Percentiles rank a stretch among this genome's conserved stretches.
These are phyloP conservation scores for Ramularia endophylla DNA, from an alignment of 2,329 filamentous ascomycete genomes.

Conservation along the genomic window DNA sequence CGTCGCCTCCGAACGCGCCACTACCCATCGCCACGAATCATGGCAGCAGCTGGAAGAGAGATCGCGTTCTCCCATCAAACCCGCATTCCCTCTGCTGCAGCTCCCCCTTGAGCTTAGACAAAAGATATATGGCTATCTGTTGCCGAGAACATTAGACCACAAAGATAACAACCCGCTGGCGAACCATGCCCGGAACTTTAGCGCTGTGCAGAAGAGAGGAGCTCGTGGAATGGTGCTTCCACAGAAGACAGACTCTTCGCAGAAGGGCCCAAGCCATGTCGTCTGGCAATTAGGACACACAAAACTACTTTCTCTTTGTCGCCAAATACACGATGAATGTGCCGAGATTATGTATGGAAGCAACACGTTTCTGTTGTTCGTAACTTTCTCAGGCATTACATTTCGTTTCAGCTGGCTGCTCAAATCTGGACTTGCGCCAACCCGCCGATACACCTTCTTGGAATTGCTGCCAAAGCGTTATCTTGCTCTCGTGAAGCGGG, in stretches of 20 bases:
- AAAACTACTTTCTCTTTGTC: constrained; percentile 34
- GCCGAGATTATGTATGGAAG: constrained; percentile 42
- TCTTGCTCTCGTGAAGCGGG: constrained; percentile 36
- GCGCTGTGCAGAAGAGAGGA: constrained; percentile 25
- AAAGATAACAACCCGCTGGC: constrained; percentile 20
- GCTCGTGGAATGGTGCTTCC: constrained; percentile 23
- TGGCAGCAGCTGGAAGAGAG: constrained; percentile 28
- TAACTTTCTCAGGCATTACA: constrained; percentile 38
- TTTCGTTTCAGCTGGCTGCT: constrained; percentile 42
- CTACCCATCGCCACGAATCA: constrained; percentile 24
- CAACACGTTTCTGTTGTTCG: constrained; percentile 42
- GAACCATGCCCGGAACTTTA: constrained; percentile 26
- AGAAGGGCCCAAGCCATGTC: constrained; percentile 15
- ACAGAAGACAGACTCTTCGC: constrained; percentile 2
- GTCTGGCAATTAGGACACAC: constrained; percentile 42
- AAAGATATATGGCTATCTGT: constrained; percentile 37
- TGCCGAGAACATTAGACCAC: constrained; percentile 36
- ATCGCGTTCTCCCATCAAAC: constrained; percentile 26
- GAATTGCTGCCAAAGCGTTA: constrained; percentile 38
- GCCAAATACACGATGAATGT: constrained; percentile 41
- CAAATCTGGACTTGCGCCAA: constrained; percentile 37
- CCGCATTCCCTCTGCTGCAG: constrained; percentile 29
- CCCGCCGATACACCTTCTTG: constrained; percentile 35
- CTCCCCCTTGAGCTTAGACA: constrained; percentile 42
- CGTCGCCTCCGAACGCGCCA: constrained; percentile 11